phyloP scores from a whole-genome alignment of 164 flowering plant species.

The Brasenia schreberi region DNA sequence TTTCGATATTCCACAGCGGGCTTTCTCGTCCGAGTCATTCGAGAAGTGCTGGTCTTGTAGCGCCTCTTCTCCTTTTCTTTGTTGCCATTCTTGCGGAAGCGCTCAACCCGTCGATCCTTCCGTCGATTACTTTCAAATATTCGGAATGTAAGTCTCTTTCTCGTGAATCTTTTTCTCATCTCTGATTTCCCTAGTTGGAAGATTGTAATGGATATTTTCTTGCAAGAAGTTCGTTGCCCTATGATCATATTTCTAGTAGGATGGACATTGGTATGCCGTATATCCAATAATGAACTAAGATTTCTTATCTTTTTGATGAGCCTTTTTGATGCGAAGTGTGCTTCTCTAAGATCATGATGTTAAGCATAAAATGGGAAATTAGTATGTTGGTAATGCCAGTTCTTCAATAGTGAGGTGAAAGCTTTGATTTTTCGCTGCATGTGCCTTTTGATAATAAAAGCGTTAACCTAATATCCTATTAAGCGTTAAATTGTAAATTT shows the following conservation, averaged over 20 bases:
- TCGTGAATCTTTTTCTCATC: neutral
- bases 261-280: neutral
- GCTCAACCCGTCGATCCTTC: conserved; percentile 72
- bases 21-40: conserved; percentile 17
- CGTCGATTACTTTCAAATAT: conserved; percentile 75
- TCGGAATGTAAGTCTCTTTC: conserved; percentile 48
- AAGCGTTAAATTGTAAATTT: no score
- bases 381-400: neutral
- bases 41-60: conserved; percentile 53
- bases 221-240: neutral
- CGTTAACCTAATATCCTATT: no score
- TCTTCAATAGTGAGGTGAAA: neutral
- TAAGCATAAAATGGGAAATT: neutral
- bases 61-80: conserved; percentile 33
- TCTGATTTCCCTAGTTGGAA: neutral
- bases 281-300: no score
- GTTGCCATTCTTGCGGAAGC: conserved; percentile 49
- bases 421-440: neutral
- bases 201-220: neutral
- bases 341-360: no score
- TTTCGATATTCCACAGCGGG: conserved; percentile 3
- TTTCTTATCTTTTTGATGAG: no score
- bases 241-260: neutral
- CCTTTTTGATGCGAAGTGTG: no score
- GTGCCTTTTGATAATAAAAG: no score